Percentiles rank a stretch among this genome's conserved stretches.
phyloP scores from a whole-genome alignment of 2,329 filamentous ascomycete species.

The Thelonectria olida region DNA sequence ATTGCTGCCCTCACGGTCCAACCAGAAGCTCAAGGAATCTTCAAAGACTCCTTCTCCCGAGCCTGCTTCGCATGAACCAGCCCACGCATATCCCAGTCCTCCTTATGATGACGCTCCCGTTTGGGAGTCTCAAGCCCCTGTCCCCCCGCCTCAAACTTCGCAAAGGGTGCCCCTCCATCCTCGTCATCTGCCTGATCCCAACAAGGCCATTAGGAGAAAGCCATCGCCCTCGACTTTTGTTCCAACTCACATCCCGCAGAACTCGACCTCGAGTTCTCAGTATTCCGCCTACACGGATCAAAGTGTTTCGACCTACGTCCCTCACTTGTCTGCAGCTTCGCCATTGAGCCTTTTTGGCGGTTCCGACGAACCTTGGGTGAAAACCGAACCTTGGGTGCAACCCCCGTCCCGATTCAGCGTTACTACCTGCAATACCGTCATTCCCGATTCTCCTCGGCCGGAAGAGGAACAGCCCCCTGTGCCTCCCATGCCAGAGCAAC shows the following conservation, averaged over 20 bases:
- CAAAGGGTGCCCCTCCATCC: slow-evolving; percentile 31
- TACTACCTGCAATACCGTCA: slow-evolving; percentile 67
- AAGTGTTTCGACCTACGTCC: slow-evolving; percentile 23
- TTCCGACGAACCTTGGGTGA: slow-evolving; percentile 51
- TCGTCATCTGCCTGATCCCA: slow-evolving; percentile 37
- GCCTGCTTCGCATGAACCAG: slow-evolving; percentile 22
- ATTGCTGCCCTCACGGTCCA: slow-evolving; percentile 46
- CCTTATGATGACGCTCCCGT: slow-evolving; percentile 42
- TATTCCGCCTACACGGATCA: slow-evolving; percentile 45
- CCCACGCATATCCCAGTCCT: slow-evolving; percentile 46
- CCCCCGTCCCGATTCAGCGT: slow-evolving; percentile 71
- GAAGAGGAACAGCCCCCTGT: slow-evolving; percentile 38
- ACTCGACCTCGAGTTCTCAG: slow-evolving; percentile 47
- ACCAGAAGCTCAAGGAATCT: slow-evolving; percentile 43
- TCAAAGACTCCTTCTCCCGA: slow-evolving; percentile 37
- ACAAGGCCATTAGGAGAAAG: slow-evolving; percentile 57
- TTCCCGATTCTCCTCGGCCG: slow-evolving; percentile 39
- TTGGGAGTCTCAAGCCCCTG: slow-evolving; percentile 32
- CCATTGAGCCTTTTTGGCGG: slow-evolving; percentile 25
- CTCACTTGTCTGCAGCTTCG: slow-evolving; percentile 21
- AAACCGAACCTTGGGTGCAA: slow-evolving; percentile 54
- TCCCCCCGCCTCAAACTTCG: slow-evolving; percentile 2
- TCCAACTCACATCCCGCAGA: slow-evolving; percentile 41
- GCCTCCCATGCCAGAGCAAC: slow-evolving; percentile 34
- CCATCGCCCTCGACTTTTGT: slow-evolving; percentile 48